Percentiles rank a stretch among this genome's conserved stretches.
Conservation (phyloP, 2,329 filamentous ascomycete species). For the Microcyclosporella mali region DNA sequence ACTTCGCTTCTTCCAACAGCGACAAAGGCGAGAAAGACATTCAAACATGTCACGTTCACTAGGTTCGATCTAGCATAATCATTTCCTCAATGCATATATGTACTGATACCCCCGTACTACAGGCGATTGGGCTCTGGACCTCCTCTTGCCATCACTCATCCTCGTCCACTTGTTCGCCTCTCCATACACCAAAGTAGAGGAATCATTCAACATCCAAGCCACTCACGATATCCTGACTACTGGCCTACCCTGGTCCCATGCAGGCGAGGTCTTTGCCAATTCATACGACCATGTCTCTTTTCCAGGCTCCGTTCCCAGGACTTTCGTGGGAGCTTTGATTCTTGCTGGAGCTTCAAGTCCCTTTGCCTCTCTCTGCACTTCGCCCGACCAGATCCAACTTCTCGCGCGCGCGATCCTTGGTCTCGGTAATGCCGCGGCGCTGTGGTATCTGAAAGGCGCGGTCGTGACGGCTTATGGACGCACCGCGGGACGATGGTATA, state of each 20-base stretch:
- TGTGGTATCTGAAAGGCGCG: constrained; percentile 60
- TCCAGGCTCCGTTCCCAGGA: constrained; percentile 83
- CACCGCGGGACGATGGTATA: constrained; percentile 69
- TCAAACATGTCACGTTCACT: too few relatives aligned
- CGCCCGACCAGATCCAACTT: constrained; percentile 52
- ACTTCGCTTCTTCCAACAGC: too few relatives aligned
- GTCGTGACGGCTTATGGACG: constrained; percentile 63
- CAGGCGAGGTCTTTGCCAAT: constrained; percentile 32
- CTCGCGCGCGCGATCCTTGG: constrained; percentile 72
- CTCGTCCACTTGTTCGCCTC: constrained; percentile 41
- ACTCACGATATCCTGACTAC: constrained; percentile 81
- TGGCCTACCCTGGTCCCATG: constrained; percentile 55
- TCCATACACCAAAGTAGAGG: constrained; percentile 95
- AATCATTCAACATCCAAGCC: constrained; percentile 96
- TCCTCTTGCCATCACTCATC: constrained; percentile 52
- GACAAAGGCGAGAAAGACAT: too few relatives aligned
- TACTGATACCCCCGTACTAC: constrained; percentile 1
- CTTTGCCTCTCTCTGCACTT: constrained; percentile 52
- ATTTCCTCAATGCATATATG: background rate
- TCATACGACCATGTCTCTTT: constrained; percentile 89
- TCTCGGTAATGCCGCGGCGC: constrained; percentile 62
- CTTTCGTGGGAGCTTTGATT: constrained; percentile 75
- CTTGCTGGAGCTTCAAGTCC: constrained; percentile 69
- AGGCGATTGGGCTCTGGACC: constrained; percentile 45
- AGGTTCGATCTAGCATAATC: background rate